Percentiles rank a stretch among this genome's conserved stretches.
Evolutionary conservation across 306 rosid genomes (phyloP).

Genomic region (Potentilla sterilis): DNA sequence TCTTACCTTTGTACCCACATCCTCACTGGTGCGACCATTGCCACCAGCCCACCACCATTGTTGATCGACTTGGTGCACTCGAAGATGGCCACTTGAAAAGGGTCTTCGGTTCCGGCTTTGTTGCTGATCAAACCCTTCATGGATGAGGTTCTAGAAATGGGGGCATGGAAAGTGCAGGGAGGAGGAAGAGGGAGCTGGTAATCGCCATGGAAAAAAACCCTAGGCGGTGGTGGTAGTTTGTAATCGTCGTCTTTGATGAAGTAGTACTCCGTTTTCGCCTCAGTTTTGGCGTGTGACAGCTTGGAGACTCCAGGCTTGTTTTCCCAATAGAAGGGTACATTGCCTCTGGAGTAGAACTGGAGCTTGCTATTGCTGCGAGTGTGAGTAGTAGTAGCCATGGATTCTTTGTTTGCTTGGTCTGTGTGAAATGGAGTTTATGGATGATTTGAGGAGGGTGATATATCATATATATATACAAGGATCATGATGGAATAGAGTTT

Average conservation of each 20-base stretch:
- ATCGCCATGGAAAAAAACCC: constrained; percentile 23
- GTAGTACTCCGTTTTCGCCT: constrained; percentile 16
- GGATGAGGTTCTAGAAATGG: constrained; percentile 42
- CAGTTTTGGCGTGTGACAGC: not conserved
- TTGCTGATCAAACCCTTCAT: constrained; percentile 30
- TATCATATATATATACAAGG: not conserved
- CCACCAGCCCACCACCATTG: not conserved
- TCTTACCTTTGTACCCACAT: constrained; percentile 12
- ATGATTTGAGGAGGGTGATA: not conserved
- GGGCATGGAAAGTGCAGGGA: constrained; percentile 53
- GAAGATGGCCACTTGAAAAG: constrained; percentile 63
- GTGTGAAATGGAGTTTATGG: not conserved
- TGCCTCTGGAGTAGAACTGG: constrained; percentile 24
- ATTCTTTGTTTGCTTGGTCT: not conserved
- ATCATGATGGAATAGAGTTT: not conserved
- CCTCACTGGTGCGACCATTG: not conserved
- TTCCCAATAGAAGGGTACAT: constrained; percentile 80
- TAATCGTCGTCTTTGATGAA: constrained; percentile 22
- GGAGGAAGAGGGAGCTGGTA: constrained; percentile 75
- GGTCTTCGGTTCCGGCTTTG: constrained; percentile 43
- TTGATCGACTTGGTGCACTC: constrained; percentile 59
- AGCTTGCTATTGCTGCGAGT: not conserved
- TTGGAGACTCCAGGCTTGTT: constrained; percentile 62
- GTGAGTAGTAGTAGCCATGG: not conserved
- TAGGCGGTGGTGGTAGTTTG: constrained; percentile 61